Evolutionary conservation across 2,329 filamentous ascomycete genomes (phyloP), one percentile per base, ranked within the genome.

Genomic region (Aspergillus spinulosporus): DNA sequence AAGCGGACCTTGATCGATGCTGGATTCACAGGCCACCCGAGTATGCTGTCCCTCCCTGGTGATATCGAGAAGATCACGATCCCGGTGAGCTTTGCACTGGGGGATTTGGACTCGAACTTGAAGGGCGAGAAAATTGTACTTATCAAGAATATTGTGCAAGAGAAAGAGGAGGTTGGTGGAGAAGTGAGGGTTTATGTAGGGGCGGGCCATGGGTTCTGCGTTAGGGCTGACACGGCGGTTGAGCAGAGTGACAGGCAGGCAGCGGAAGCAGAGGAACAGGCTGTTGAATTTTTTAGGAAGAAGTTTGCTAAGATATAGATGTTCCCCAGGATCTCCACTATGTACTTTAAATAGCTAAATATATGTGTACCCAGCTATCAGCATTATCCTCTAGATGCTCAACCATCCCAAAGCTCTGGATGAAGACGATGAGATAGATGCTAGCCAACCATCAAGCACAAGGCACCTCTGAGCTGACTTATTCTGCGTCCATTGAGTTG

Each of bases 21-120:
- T 5, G 80, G 67, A 5, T 84, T 84, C 62, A 76, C 78, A 0
- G 81, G 76, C 7, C 82, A 85, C 63, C 82, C 83, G 2, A 81
- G 77, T 48, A 62, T 77, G 21, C 58, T 86, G 26, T 64, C 62
- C 0, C 52, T 85, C 2, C 79, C 80, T 0, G 70, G 56, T 8
- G 82, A 85, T 48, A 71, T 82, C 34, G 64, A 68, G 56, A 59
- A 64, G 52, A 61, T 71, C 45, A 62, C 29, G 21, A 52, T 61
- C 15, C 64, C 64, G 1, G 59, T 63, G 5, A 63, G 60, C 31
- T 63, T 68, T 52, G 68, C 68, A 2, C 49, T 66, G 56, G 68
- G 58, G 3, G 58, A 63, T 9, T 32, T 66, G 31, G 68, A 70
- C 39, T 53, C 28, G 11, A 45, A 15, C 15, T 49, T 69, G 9